These are phyloP conservation scores for Camellia japonica DNA, from an alignment of 148 eudicot genomes.

Conservation along the genomic window DNA sequence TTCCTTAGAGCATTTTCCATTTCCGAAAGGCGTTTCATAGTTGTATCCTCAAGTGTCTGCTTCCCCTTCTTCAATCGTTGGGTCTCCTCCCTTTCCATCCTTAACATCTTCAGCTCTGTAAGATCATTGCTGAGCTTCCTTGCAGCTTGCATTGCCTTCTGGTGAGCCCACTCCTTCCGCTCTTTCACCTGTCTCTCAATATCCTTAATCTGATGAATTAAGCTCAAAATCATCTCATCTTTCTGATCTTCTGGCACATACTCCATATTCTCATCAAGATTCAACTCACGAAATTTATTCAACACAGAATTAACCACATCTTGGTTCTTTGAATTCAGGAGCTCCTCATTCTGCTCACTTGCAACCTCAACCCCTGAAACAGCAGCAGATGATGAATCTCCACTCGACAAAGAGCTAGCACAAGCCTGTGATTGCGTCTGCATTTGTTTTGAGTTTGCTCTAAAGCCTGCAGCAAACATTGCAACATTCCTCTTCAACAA, in stretches of 20 bases:
- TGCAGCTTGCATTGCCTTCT: conserved; percentile 99
- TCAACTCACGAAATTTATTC: conserved; percentile 77
- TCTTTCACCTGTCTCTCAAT: conserved; percentile 86
- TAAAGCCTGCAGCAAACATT: conserved; percentile 87
- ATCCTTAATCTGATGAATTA: conserved; percentile 80
- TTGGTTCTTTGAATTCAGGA: conserved; percentile 46
- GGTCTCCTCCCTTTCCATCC: conserved; percentile 94
- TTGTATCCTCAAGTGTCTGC: conserved; percentile 77
- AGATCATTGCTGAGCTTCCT: conserved; percentile 80
- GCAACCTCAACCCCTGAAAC: conserved; percentile 30
- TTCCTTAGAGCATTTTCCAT: conserved; percentile 91
- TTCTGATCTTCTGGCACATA: conserved; percentile 71
- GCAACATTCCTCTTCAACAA: conserved; percentile 85
- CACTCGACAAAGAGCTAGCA: conserved; percentile 36
- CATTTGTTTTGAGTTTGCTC: conserved; percentile 53
- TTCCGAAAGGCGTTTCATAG: conserved; percentile 82
- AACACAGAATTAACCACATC: conserved; percentile 69
- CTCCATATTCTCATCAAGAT: conserved; percentile 77
- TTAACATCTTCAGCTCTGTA: conserved; percentile 73
- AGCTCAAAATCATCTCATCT: conserved; percentile 75
- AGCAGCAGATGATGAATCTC: conserved; percentile 41
- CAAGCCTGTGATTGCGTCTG: conserved; percentile 52
- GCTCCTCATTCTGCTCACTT: conserved; percentile 40
- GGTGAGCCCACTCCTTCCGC: conserved; percentile 96
- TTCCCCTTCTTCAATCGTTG: conserved; percentile 88